Evolutionary conservation across 2,329 filamentous ascomycete genomes (phyloP), one percentile per base, ranked within the genome.

Genomic region (Cladorrhinum sp.): DNA sequence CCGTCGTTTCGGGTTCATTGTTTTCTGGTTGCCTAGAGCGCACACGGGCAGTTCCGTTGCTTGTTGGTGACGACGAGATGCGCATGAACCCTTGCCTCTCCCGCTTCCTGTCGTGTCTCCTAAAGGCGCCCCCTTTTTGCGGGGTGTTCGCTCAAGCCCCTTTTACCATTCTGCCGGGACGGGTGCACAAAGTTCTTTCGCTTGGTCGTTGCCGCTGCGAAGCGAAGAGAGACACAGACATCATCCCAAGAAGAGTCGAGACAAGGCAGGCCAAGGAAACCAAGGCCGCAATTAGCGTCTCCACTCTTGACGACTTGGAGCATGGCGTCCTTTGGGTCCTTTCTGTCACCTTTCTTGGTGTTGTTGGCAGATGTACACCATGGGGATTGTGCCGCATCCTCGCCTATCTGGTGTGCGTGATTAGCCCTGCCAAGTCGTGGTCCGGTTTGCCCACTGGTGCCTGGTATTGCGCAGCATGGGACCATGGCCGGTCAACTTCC

Each of bases 151-250:
- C 48, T 60, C 33, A 55, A 52, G 55, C 55, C 55, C 52, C 54
- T 57, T 58, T 30, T 55, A 64, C 62, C 64, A 52, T 49, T 48
- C 50, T 61, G 55, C 55, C 60, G 64, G 64, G 62, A 59, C 58
- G 24, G 21, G 52, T 18, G 33, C 28, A 20, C 51, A 24, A 42
- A 50, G n/a, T 46, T 21, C n/a, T 46, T 46, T 4, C 42, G 33
- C 12, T 4, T 10, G 36, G 36, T 42, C 36, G 51, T 24, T n/a
- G 24, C 51, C 51, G 51, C 16, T 33, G 20, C 33, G 20, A 53
- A 53, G 51, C 20, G 26, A 54, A 30, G 30, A 28, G 28, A 54
- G 21, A 33, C 52, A 54, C 28, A 42, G 26, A 42, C 36, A 42
- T 42, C 36, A 46, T 46, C 16, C 6, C 42, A 46, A 14, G 42